Percentiles rank a stretch among this genome's conserved stretches.
Conservation (phyloP, 495 filamentous ascomycete genomes). For the Lophiostoma macrostomum region DNA sequence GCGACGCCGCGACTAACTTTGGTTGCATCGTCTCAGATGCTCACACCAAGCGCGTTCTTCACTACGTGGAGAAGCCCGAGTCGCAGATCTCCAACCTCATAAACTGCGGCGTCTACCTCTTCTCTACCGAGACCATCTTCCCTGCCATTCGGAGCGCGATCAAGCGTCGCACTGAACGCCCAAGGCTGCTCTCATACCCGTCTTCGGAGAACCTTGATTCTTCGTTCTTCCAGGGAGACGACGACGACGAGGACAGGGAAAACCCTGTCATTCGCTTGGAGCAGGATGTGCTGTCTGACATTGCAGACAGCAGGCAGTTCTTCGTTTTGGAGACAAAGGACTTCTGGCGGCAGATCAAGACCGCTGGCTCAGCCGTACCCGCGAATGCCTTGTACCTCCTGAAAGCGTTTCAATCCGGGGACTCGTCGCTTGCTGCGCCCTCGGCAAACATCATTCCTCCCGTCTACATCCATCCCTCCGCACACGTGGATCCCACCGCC, state of each 20-base stretch:
- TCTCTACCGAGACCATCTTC: conserved; percentile 93
- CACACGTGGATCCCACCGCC: conserved; percentile 86
- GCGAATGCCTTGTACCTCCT: conserved; percentile 97
- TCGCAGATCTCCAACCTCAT: conserved; percentile 98
- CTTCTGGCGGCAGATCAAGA: conserved; percentile 99
- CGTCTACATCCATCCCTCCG: conserved; percentile 97
- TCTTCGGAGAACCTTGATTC: conserved; percentile 90
- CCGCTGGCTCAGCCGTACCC: conserved; percentile 93
- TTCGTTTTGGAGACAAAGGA: conserved; percentile 98
- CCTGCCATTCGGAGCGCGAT: conserved; percentile 92
- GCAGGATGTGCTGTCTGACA: conserved; percentile 94
- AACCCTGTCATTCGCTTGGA: conserved; percentile 92
- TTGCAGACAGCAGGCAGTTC: conserved; percentile 97
- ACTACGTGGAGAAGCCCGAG: conserved; percentile 99
- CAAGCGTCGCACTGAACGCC: conserved; percentile 89
- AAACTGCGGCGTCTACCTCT: conserved; percentile 99
- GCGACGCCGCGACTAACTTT: conserved; percentile 92
- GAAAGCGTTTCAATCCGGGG: conserved; percentile 84
- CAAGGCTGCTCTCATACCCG: conserved; percentile 87
- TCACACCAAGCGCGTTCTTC: conserved; percentile 91
- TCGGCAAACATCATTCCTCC: conserved; percentile 89
- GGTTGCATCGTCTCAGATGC: conserved; percentile 96
- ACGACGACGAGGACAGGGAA: conserved; percentile 69
- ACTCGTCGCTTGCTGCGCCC: conserved; percentile 75
- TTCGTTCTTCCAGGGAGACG: conserved; percentile 65